Conservation (phyloP, 2,329 filamentous ascomycete genomes). For the Bipolaris oryzae region DNA sequence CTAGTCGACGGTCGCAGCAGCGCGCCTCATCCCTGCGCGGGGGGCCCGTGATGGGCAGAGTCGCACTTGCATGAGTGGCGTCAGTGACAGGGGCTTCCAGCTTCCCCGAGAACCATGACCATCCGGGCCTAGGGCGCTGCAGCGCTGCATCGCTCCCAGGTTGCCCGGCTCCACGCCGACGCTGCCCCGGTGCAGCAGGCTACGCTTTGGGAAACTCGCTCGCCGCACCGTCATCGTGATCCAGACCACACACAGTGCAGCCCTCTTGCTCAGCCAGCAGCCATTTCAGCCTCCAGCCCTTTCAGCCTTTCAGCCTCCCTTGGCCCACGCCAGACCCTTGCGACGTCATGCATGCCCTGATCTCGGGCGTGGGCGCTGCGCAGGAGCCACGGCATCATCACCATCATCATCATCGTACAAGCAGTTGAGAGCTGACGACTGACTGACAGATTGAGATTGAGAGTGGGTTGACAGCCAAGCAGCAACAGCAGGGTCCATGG, state of each 20-base stretch:
- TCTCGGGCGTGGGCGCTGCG: not conserved
- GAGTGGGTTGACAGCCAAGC: not conserved
- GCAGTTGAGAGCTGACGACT: slow-evolving; percentile 2
- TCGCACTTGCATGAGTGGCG: slow-evolving; percentile 18
- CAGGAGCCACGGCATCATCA: not conserved
- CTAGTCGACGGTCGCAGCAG: slow-evolving; percentile 15
- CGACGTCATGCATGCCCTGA: not conserved
- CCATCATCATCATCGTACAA: slow-evolving; percentile 10
- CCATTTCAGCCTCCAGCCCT: too few relatives aligned
- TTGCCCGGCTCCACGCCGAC: slow-evolving; percentile 8
- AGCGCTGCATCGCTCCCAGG: not conserved
- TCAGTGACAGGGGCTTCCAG: slow-evolving; percentile 27
- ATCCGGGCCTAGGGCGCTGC: slow-evolving; percentile 10
- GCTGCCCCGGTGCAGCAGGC: slow-evolving; percentile 9
- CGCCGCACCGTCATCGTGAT: not conserved
- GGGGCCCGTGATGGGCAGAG: slow-evolving; percentile 17
- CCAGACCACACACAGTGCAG: not conserved
- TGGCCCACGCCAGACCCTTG: not conserved
- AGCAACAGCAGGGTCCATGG: slow-evolving; percentile 14
- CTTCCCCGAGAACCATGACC: slow-evolving; percentile 24
- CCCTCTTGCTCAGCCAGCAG: too few relatives aligned
- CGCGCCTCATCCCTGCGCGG: slow-evolving; percentile 6
- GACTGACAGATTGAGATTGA: not conserved
- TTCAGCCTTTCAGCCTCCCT: not conserved
- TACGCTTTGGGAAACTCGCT: not conserved